Base-by-base conservation (phyloP, 352 stramenopile genomes). In the Aphanomyces invadans region DNA sequence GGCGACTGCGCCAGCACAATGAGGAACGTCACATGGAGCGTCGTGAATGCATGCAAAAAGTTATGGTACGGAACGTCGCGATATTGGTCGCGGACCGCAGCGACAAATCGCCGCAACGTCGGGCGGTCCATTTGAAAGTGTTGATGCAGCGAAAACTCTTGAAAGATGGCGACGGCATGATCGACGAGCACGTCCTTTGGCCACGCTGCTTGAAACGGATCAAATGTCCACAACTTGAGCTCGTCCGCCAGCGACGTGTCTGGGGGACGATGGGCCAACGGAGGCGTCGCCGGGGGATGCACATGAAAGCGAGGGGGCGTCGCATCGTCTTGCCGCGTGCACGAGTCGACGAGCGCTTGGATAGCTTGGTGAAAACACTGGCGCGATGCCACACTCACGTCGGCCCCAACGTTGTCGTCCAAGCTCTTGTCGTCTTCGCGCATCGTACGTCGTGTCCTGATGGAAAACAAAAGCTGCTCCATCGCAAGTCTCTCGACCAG, bases 31-130 rank as follows among this genome's bases (percentile, higher is more conserved):
- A 87, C 78, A 60, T 95, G 86, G 12, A 91, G 72, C 33, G 87
- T 90, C 15, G 84, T 76, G 69, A 93, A 89, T 10, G 77, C 86
- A 74, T 95, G 86, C 64, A 86, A 80, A 49, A 87, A 90, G 74
- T 90, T 95, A 77, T 95, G 86, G 63, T 93, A 95, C 60, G 84
- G 80, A 46, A 90, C 83, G 33, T 90, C 81, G 15, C 82, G 81
- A 66, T 95, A 95, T 69, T 88, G 76, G 7, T 69, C 73, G 65
- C 86, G 81, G 28, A 95, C 79, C 32, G 76, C 74, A 19, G 83
- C 73, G 48, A 90, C 45, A 48, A 93, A 92, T 21, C 78, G 74
- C 17, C 79, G 77, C 44, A 93, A 71, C 11, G 79, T 93, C 23
- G 77, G 70, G 42, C 71, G 70, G 2, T 70, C 71, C 4, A 95